Evolutionary conservation across 1,284 basidiomycete species (phyloP), one percentile per base, ranked within the genome.

Genomic region (Farysia itapuensis): DNA sequence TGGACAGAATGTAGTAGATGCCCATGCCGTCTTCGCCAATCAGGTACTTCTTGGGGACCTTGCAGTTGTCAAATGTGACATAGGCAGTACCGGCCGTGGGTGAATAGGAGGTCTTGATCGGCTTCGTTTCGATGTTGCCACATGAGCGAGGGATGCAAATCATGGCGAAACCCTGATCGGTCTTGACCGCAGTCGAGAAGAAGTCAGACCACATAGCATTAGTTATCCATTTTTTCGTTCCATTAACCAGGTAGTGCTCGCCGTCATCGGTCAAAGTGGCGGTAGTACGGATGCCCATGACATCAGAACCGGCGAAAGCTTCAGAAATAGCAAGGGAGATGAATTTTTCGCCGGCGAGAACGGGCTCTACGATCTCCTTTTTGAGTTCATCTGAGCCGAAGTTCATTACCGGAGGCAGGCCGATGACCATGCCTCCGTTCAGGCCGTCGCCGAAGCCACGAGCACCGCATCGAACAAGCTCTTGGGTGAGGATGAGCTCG

Each of bases 231-330:
- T 75, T 75, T 50, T 76, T 76, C 49, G 74, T 75, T 32, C 74
- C 74, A 48, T 74, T 72, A 49, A 75, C 66, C 41, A 75, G 67
- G 75, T 80, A 82, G 59, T 77, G 76, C 63, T 88, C 78, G 26
- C 89, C 90, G 70, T 93, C 90, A 50, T 86, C 84, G 26, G 83
- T 86, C 77, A 91, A 88, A 35, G 81, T 84, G 8, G 93, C 93
- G 4, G 84, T 87, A 8, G 88, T 91, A 74, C 86, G 53, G 20
- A 79, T 53, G 25, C 78, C 78, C 43, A 78, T 77, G 22, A 96
- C 90, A 72, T 94, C 91, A 57, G 87, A 90, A 5, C 92, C 92
- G 4, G 92, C 93, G 66, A 89, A 89, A 0, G 93, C 90, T 77
- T 89, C 87, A n/a, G 84, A 83, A 54, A 96, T 87, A 23, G 92